Conservation (phyloP, 2,329 filamentous ascomycete genomes). For the Neophaeococcomyces mojaviensis region DNA sequence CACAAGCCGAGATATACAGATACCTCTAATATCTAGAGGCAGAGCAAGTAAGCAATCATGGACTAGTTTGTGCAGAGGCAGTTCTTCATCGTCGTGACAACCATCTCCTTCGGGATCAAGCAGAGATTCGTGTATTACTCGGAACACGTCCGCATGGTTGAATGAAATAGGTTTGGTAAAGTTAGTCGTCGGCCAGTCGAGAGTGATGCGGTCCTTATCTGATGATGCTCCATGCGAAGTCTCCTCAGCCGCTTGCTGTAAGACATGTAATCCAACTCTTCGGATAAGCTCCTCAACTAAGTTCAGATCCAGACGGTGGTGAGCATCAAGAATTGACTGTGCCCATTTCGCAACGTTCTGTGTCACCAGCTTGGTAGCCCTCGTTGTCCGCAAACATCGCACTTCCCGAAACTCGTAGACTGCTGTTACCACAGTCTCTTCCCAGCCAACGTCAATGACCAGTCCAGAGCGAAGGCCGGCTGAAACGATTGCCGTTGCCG, state of each 20-base stretch:
- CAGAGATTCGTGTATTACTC: slow-evolving; percentile 67
- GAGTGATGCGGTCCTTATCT: slow-evolving; percentile 3
- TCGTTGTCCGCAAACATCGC: slow-evolving; percentile 58
- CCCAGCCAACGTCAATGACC: slow-evolving; percentile 87
- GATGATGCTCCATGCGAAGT: background rate
- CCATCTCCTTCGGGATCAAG: slow-evolving; percentile 51
- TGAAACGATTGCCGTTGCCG: slow-evolving; percentile 65
- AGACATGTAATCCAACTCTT: slow-evolving; percentile 10
- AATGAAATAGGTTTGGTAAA: slow-evolving; percentile 38
- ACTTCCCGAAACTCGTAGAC: slow-evolving; percentile 89
- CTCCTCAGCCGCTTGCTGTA: background rate
- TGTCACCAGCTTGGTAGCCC: slow-evolving; percentile 66
- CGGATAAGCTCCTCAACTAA: slow-evolving; percentile 24
- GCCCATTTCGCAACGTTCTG: slow-evolving; percentile 49
- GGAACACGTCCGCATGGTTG: slow-evolving; percentile 61
- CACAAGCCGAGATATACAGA: slow-evolving; percentile 82
- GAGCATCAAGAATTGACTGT: background rate
- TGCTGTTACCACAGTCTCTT: slow-evolving; percentile 75
- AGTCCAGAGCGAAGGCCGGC: slow-evolving; percentile 81
- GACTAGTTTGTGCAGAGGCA: slow-evolving; percentile 66
- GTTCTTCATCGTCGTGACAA: slow-evolving; percentile 79
- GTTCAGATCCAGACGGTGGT: slow-evolving; percentile 22
- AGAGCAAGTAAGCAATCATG: slow-evolving; percentile 69
- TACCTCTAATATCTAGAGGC: slow-evolving; percentile 70
- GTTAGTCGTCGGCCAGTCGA: slow-evolving; percentile 21